phyloP scores from a whole-genome alignment of 2,329 filamentous ascomycete species.

The Acarospora socialis region DNA sequence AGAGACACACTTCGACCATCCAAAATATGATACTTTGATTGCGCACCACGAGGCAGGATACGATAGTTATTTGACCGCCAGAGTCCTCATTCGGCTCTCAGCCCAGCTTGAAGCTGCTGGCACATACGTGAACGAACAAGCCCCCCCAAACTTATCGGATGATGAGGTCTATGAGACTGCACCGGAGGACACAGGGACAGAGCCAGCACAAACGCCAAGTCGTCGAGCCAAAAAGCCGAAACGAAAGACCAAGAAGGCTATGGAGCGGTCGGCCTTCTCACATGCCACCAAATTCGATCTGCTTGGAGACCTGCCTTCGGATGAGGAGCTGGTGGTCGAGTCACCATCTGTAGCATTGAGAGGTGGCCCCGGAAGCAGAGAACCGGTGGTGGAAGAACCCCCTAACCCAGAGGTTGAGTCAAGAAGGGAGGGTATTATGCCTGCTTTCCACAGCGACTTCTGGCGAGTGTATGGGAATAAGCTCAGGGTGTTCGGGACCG shows the following conservation, averaged over 20 bases:
- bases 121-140: slow-evolving; percentile 17
- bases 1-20: slow-evolving; percentile 22
- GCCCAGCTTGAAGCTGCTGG: slow-evolving; percentile 34
- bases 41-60: slow-evolving; percentile 46
- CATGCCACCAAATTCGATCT: slow-evolving; percentile 21
- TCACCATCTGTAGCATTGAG: no score
- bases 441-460: slow-evolving; percentile 36
- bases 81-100: slow-evolving; percentile 42
- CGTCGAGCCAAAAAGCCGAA: background rate
- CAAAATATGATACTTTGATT: slow-evolving; percentile 23
- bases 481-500: slow-evolving; percentile 45
- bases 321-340: no score
- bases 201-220: no score
- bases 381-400: slow-evolving; percentile 5
- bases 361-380: background rate
- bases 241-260: slow-evolving; percentile 3
- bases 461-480: slow-evolving; percentile 46
- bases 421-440: slow-evolving; percentile 37
- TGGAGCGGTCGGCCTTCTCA: slow-evolving; percentile 15
- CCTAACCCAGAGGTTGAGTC: slow-evolving; percentile 17
- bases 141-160: slow-evolving; percentile 11
- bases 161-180: slow-evolving; percentile 7
- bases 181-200: slow-evolving; percentile 7
- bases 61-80: slow-evolving; percentile 47
- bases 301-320: slow-evolving; percentile 14